A percentile compares a stretch with the other conserved stretches of the same genome.
Evolutionary conservation across 768 basidiomycete genomes (phyloP).

Genomic region (Boletus edulis): DNA sequence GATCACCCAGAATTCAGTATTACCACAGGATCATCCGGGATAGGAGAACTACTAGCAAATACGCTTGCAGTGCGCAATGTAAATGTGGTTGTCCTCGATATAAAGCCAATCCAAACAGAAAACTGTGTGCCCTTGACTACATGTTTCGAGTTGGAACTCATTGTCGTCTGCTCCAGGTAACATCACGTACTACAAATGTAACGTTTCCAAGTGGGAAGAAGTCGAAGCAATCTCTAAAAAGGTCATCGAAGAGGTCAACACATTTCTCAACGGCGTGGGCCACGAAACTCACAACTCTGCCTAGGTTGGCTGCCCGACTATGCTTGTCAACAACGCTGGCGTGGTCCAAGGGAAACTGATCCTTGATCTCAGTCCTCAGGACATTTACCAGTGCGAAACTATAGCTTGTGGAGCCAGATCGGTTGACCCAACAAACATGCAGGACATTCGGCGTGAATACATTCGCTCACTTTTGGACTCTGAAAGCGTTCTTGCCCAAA

Average conservation of each 20-base stretch:
- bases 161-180: constrained; percentile 49
- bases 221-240: constrained; percentile 72
- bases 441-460: constrained; percentile 92
- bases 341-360: constrained; percentile 88
- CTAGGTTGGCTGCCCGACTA: constrained; percentile 84
- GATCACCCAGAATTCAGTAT: not conserved
- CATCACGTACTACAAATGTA: constrained; percentile 84
- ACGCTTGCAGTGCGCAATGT: constrained; percentile 82
- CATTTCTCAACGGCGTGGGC: not conserved
- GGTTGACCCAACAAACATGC: not conserved
- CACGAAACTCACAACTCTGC: not conserved
- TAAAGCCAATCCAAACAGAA: constrained; percentile 73
- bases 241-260: constrained; percentile 72
- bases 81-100: constrained; percentile 81
- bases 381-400: constrained; percentile 80
- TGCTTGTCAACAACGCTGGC: constrained; percentile 94
- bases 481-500: constrained; percentile 90
- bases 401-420: constrained; percentile 32
- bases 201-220: constrained; percentile 86
- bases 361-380: constrained; percentile 72
- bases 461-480: constrained; percentile 85
- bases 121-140: constrained; percentile 50
- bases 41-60: constrained; percentile 86
- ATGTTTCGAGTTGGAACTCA: not conserved
- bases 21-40: constrained; percentile 75